Evolutionary conservation across 129 eudicot species (phyloP).

Genomic region (Helianthus annuus): HanXRQr2.0-SUNRISE NC_035441.2:139070295-139070794

Average conservation of each 20-base stretch:
- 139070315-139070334: not conserved
- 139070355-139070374: conserved; percentile 5
- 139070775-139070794: not conserved
- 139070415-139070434: conserved; percentile 84
- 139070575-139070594: conserved; percentile 6
- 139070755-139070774: not conserved
- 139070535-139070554: not conserved
- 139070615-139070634: conserved; percentile 75
- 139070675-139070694: not conserved
- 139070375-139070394: conserved; percentile 26
- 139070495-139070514: not conserved
- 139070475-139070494: conserved; percentile 74
- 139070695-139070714: conserved; percentile 10
- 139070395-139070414: conserved; percentile 61
- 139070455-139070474: conserved; percentile 68
- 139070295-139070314: not conserved
- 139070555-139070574: not conserved
- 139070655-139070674: conserved; percentile 35
- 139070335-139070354: not conserved
- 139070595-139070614: conserved; percentile 70
- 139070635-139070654: conserved; percentile 34
- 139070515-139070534: not conserved
- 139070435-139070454: conserved; percentile 56
- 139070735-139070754: conserved; percentile 2
- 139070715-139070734: conserved; percentile 13